Evolutionary conservation across 768 basidiomycete genomes (phyloP).

Genomic region (Thelephora aurantiotincta): DNA sequence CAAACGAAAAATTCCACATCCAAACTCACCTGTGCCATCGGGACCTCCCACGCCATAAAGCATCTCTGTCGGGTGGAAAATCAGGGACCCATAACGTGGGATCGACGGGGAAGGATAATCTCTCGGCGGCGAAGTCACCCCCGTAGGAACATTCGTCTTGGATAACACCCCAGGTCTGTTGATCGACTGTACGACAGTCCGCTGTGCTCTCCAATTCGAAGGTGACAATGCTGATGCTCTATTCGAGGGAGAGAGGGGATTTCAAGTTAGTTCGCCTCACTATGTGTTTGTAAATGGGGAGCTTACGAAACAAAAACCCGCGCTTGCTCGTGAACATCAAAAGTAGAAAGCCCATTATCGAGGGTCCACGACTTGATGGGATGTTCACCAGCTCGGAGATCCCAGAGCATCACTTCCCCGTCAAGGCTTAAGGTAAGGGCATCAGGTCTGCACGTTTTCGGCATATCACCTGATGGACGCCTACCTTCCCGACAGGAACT

Average conservation of each 20-base stretch:
- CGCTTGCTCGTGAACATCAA: constrained; percentile 77
- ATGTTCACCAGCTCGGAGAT: constrained; percentile 51
- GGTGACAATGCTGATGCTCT: constrained; percentile 50
- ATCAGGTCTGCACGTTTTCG: background rate
- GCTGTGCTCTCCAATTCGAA: constrained; percentile 53
- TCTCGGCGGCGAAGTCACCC: constrained; percentile 41
- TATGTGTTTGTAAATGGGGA: background rate
- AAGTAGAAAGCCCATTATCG: constrained; percentile 61
- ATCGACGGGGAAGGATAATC: constrained; percentile 43
- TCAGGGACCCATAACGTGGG: constrained; percentile 46
- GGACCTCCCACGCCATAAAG: constrained; percentile 59
- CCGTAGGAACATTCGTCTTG: constrained; percentile 35
- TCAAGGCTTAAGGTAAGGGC: constrained; percentile 41
- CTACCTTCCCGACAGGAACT: constrained; percentile 81
- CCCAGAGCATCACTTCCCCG: constrained; percentile 88
- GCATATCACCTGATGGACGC: constrained; percentile 9
- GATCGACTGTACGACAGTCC: constrained; percentile 45
- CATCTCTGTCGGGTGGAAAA: constrained; percentile 84
- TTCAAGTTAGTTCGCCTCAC: background rate
- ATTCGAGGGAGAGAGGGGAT: constrained; percentile 4
- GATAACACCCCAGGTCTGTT: constrained; percentile 25
- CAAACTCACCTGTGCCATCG: constrained; percentile 38
- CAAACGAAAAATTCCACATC: background rate
- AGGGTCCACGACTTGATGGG: constrained; percentile 50
- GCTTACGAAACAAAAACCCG: constrained; percentile 79